Evolutionary conservation across 2,329 filamentous ascomycete genomes (phyloP).

Genomic region (Neonectria coccinea): DNA sequence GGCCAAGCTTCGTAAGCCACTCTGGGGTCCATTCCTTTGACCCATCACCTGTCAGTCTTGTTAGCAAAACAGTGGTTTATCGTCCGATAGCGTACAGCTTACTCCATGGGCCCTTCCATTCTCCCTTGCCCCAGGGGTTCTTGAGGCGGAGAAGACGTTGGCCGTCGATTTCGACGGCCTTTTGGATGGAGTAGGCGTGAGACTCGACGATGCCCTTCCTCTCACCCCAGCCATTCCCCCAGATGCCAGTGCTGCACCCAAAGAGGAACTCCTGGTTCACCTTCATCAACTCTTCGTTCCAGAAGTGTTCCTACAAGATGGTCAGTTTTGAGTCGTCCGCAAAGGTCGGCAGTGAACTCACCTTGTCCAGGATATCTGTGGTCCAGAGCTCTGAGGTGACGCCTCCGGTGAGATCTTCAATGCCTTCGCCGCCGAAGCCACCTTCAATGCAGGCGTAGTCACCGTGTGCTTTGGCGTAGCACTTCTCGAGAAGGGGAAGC

Average conservation of each 20-base stretch:
- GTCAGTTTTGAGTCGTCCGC: neutral
- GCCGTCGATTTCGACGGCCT: constrained; percentile 66
- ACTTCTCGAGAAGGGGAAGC: constrained; percentile 83
- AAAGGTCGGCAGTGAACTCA: constrained; percentile 52
- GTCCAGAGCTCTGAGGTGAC: constrained; percentile 75
- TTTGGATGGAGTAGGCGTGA: constrained; percentile 73
- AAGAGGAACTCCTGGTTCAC: constrained; percentile 84
- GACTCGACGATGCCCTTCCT: constrained; percentile 68
- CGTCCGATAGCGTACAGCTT: constrained; percentile 23
- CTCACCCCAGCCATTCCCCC: constrained; percentile 50
- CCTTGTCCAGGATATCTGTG: constrained; percentile 78
- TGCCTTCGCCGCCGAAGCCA: constrained; percentile 72
- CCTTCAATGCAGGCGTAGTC: constrained; percentile 82
- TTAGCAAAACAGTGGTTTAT: constrained; percentile 31
- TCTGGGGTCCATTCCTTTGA: constrained; percentile 87
- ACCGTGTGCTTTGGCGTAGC: constrained; percentile 83
- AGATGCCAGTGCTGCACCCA: constrained; percentile 64
- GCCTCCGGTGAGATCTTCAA: constrained; percentile 73
- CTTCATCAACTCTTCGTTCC: constrained; percentile 80
- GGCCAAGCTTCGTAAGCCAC: constrained; percentile 77
- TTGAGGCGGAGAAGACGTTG: constrained; percentile 73
- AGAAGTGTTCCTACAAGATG: constrained; percentile 65
- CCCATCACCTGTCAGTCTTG: constrained; percentile 66
- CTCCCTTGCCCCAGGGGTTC: constrained; percentile 85
- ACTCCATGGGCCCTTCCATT: constrained; percentile 86